These are phyloP conservation scores for Nothopassalora personata DNA, from an alignment of 2,329 filamentous ascomycete species.

Conservation along the genomic window DNA sequence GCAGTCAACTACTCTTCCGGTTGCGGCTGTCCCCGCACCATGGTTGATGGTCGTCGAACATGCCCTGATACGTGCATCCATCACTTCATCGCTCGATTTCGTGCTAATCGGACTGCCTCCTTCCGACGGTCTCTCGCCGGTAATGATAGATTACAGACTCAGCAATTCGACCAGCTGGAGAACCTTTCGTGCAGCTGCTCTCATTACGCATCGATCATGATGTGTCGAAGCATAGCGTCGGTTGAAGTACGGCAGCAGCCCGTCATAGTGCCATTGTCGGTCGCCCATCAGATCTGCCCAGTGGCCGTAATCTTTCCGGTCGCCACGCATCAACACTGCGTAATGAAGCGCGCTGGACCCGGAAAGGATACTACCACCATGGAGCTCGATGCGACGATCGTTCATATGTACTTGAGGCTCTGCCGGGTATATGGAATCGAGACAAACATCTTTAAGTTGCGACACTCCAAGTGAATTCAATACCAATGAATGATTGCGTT, in stretches of 20 bases:
- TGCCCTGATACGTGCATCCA: not conserved
- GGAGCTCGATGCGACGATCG: not conserved
- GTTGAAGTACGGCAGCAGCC: conserved; percentile 6
- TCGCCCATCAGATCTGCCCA: conserved; percentile 2
- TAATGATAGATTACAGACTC: not conserved
- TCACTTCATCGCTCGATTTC: not conserved
- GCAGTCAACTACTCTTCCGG: conserved; percentile 45
- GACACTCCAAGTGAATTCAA: not conserved
- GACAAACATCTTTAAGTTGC: not conserved
- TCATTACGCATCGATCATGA: not conserved
- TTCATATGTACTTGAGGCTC: not conserved
- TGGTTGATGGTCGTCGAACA: not conserved
- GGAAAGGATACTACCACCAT: conserved; percentile 3
- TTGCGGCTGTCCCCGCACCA: conserved; percentile 1
- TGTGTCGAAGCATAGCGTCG: conserved; percentile 44
- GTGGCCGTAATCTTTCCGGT: conserved; percentile 3
- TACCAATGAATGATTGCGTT: not conserved
- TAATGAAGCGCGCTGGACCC: conserved; percentile 4
- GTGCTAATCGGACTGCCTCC: not conserved
- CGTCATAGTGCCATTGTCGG: not conserved
- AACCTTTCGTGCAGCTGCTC: not conserved
- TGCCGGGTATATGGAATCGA: not conserved
- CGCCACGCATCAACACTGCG: conserved; percentile 1
- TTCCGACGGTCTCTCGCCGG: not conserved
- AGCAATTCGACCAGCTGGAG: not conserved